These are phyloP conservation scores for Claviceps fusiformis DNA, from an alignment of 2,329 filamentous ascomycete species.

Conservation along the genomic window DNA sequence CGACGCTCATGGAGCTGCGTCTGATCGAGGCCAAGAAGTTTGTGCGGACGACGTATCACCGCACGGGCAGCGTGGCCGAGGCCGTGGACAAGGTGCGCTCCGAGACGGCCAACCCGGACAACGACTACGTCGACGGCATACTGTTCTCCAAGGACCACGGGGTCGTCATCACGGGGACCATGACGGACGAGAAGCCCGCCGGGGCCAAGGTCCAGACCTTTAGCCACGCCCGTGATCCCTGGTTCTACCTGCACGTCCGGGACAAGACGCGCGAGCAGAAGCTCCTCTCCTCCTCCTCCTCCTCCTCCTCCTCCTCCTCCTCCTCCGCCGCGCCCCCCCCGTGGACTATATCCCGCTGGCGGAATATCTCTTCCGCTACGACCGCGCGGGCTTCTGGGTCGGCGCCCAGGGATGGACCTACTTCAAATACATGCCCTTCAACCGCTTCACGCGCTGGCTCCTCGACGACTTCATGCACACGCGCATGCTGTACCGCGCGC, in stretches of 20 bases:
- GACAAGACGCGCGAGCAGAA: conserved; percentile 18
- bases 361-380: conserved; percentile 66
- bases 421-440: conserved; percentile 53
- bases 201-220: conserved; percentile 36
- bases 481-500: conserved; percentile 58
- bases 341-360: conserved; percentile 51
- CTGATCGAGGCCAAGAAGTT: conserved; percentile 46
- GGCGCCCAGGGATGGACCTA: conserved; percentile 52
- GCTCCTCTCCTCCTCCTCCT: conserved; percentile 6
- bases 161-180: conserved; percentile 50
- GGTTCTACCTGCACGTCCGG: conserved; percentile 63
- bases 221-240: conserved; percentile 49
- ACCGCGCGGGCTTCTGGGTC: conserved; percentile 64
- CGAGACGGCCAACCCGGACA: conserved; percentile 27
- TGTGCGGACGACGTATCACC: conserved; percentile 50
- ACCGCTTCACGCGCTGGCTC: conserved; percentile 49
- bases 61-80: conserved; percentile 34
- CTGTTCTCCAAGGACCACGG: conserved; percentile 48
- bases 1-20: conserved; percentile 51
- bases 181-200: conserved; percentile 39
- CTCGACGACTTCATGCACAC: conserved; percentile 63
- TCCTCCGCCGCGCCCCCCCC: conserved; percentile 6
- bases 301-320: conserved; percentile 6
- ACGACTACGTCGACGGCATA: conserved; percentile 65
- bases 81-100: conserved; percentile 34